These are phyloP conservation scores for Pichia sp. DNA, from an alignment of 1,139 yeast genomes.

Conservation along the genomic window DNA sequence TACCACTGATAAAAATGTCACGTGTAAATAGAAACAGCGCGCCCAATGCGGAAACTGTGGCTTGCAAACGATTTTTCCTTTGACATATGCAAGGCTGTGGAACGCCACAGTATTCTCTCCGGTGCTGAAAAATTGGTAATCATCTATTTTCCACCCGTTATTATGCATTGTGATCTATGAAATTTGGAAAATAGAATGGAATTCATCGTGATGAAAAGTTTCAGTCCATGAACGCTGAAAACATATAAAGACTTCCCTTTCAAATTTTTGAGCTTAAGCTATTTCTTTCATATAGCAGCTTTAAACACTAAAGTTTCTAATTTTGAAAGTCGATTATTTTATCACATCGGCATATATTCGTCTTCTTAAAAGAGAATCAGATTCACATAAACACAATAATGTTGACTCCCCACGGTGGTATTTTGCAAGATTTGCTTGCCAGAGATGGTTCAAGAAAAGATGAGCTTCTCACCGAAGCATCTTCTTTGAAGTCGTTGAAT, in stretches of 20 bases:
- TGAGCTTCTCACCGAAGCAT: constrained; percentile 55
- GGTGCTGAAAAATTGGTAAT: neutral
- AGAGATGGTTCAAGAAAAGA: constrained; percentile 67
- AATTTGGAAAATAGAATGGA: neutral
- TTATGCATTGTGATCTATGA: neutral
- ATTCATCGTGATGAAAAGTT: neutral
- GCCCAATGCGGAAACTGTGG: constrained; percentile 4
- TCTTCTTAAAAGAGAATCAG: neutral
- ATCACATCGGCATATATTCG: no score
- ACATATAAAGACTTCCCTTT: neutral
- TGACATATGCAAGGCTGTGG: neutral
- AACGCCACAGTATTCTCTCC: constrained; percentile 1
- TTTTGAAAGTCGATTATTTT: no score
- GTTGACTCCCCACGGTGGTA: constrained; percentile 91
- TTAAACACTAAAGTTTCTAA: neutral
- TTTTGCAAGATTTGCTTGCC: constrained; percentile 69
- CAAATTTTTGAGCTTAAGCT: neutral
- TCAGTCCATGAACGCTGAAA: neutral
- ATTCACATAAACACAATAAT: constrained; percentile 32
- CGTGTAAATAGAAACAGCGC: neutral
- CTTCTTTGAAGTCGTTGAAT: constrained; percentile 47
- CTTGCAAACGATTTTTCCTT: neutral
- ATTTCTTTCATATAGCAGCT: neutral
- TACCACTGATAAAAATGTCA: neutral
- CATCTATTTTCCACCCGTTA: neutral